These are phyloP conservation scores for Stagonosporopsis rhizophila DNA, from an alignment of 2,329 filamentous ascomycete species.

Conservation along the genomic window DNA sequence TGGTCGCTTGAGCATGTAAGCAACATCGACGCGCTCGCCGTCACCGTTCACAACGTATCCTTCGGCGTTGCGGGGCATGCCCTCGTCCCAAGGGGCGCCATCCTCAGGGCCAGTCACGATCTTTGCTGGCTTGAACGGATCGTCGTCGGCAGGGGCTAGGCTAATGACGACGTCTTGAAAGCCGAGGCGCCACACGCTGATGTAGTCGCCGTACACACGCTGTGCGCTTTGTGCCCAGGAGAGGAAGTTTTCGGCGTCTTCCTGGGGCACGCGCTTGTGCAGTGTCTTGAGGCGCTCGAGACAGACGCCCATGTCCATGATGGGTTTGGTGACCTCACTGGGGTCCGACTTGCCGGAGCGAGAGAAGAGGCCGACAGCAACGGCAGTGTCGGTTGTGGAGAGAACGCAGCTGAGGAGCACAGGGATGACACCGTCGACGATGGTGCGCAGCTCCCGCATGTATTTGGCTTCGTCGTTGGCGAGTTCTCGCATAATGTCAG, in stretches of 20 bases:
- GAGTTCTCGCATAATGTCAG: constrained; percentile 81
- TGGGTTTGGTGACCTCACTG: constrained; percentile 75
- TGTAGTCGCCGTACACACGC: constrained; percentile 82
- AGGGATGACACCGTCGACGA: constrained; percentile 94
- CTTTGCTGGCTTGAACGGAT: constrained; percentile 58
- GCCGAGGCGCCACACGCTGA: constrained; percentile 87
- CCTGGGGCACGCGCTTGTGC: constrained; percentile 80
- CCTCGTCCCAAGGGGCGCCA: constrained; percentile 61
- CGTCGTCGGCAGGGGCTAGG: constrained; percentile 76
- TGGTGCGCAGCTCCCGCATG: constrained; percentile 85
- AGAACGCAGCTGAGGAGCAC: constrained; percentile 87
- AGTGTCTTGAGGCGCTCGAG: constrained; percentile 82
- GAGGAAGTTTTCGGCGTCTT: constrained; percentile 74
- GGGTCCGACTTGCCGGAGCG: constrained; percentile 64
- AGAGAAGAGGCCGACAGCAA: constrained; percentile 72
- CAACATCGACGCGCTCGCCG: constrained; percentile 92
- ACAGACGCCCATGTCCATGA: constrained; percentile 91
- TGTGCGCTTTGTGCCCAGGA: constrained; percentile 82
- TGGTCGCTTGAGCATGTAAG: constrained; percentile 88
- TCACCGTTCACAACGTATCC: constrained; percentile 72
- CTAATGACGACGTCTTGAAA: constrained; percentile 96
- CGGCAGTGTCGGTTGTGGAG: constrained; percentile 70
- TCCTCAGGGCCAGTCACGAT: constrained; percentile 53
- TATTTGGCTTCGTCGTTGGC: constrained; percentile 86
- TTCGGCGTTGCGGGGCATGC: constrained; percentile 64